Base-by-base conservation (phyloP, 1,284 basidiomycete species). In the Laetiporus sulphureus region DNA sequence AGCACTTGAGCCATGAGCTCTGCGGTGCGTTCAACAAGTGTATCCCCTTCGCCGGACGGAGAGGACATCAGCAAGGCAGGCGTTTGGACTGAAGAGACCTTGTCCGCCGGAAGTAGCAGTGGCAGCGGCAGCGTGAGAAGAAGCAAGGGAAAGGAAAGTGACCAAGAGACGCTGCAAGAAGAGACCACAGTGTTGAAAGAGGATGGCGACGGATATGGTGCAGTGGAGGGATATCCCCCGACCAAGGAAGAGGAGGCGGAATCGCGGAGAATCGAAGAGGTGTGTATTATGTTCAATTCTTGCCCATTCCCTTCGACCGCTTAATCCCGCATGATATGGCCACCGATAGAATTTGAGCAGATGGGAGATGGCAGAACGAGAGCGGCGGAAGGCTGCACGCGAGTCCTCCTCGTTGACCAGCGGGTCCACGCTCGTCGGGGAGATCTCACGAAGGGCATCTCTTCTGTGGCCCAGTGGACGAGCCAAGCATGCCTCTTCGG, bases 351-450 rank as follows among this genome's bases (percentile, higher is more conserved):
- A 77, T 46, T 67, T 89, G 16, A 70, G 72, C 45, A 72, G 72
- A 31, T 88, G 84, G 86, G 85, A 89, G 50, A 61, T 75, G 33
- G 74, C 74, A 25, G 85, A 89, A 57, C 73, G 81, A 24, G 75
- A 77, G 52, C 72, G 82, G 46, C 73, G 83, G 61, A 82, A 75
- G 60, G 66, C 68, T n/a, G 73, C 69, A 3, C 72, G 83, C 37
- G 77, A 74, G 40, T 77, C 78, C 5, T 44, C 51, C 27, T 51
- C 54, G 10, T 46, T 59, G 4, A 49, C 51, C 3, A 42, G 56
- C 12, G 45, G 66, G 0, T 59, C 71, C 11, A 78, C 80, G 5
- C 54, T 84, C 19, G 59, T 82, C 25, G 63, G 66, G 8, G 72
- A 72, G 44, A 71, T 82, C 41, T 71, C 75, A 11, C 69, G 71